phyloP scores from a whole-genome alignment of 768 basidiomycete genomes.

The Pleurotus platypus region DNA sequence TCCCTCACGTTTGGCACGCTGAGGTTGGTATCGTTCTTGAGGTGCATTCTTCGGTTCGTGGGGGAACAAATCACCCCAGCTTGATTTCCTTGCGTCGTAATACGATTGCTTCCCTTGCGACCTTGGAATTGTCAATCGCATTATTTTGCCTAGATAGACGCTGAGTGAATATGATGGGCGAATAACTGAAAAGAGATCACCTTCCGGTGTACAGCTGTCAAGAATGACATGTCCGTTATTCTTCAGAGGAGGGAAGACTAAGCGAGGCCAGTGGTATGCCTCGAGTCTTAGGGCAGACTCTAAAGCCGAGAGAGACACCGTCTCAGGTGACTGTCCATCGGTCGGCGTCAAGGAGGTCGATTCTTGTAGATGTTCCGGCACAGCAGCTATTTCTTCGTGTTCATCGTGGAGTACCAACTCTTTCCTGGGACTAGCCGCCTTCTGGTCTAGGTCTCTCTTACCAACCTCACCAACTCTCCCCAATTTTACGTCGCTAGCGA shows the following conservation, averaged over 20 bases:
- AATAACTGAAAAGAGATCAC: slow-evolving; percentile 31
- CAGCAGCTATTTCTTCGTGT: slow-evolving; percentile 13
- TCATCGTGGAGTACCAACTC: slow-evolving; percentile 40
- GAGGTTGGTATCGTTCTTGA: slow-evolving; percentile 54
- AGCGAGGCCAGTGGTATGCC: slow-evolving; percentile 85
- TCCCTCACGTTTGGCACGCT: slow-evolving; percentile 24
- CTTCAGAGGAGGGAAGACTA: slow-evolving; percentile 91
- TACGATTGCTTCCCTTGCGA: slow-evolving; percentile 95
- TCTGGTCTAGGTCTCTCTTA: slow-evolving; percentile 35
- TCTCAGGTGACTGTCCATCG: slow-evolving; percentile 7
- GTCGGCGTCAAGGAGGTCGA: slow-evolving; percentile 7
- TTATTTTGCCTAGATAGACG: slow-evolving; percentile 59
- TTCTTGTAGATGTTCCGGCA: slow-evolving; percentile 8
- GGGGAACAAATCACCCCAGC: slow-evolving; percentile 95
- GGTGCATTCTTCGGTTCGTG: slow-evolving; percentile 79
- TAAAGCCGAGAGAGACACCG: slow-evolving; percentile 29
- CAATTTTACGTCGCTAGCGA: slow-evolving; percentile 26
- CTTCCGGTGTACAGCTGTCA: slow-evolving; percentile 82
- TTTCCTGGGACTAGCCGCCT: slow-evolving; percentile 26
- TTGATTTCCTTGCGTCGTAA: slow-evolving; percentile 91
- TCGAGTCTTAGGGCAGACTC: slow-evolving; percentile 61
- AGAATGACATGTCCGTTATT: slow-evolving; percentile 88
- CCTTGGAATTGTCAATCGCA: slow-evolving; percentile 87
- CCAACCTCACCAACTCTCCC: slow-evolving; percentile 58
- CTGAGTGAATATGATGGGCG: not conserved